A percentile compares a stretch with the other conserved stretches of the same genome.
Conservation (phyloP, 2,329 filamentous ascomycete genomes). For the Pyricularia sp. region DNA sequence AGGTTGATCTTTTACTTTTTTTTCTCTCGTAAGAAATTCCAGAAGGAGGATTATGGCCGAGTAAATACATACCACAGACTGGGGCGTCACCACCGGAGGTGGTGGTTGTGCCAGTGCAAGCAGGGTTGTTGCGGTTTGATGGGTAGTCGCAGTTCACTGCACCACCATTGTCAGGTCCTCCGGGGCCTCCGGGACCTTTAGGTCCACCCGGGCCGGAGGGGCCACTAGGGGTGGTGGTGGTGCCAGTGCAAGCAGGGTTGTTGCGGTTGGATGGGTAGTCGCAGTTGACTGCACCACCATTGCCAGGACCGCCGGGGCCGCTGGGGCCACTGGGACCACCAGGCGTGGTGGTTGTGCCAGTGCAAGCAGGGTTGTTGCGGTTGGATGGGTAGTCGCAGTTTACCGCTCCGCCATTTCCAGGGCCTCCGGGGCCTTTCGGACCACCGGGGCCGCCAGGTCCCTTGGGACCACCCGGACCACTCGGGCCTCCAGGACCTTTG, state of each 20-base stretch:
- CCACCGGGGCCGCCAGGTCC: background rate
- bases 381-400: conserved; percentile 2
- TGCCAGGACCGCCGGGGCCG: no score
- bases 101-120: background rate
- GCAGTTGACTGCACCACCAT: background rate
- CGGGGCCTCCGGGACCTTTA: no score
- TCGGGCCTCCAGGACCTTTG: background rate
- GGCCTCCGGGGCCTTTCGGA: no score
- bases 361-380: background rate
- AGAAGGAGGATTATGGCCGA: background rate
- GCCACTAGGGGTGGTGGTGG: background rate
- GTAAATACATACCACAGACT: background rate
- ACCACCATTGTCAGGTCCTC: no score
- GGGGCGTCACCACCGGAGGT: background rate
- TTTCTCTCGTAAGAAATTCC: background rate
- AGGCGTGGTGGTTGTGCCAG: background rate
- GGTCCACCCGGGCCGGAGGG: no score
- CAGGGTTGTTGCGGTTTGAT: background rate
- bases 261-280: background rate
- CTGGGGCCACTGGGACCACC: no score
- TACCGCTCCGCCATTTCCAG: background rate
- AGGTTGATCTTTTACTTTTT: background rate
- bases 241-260: background rate
- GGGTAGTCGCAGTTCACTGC: conserved; percentile 2
- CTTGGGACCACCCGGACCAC: background rate